A percentile compares a stretch with the other conserved stretches of the same genome.
Conservation (phyloP, 202 grass and related monocot genomes). For the Schoenoplectus triqueter region DNA sequence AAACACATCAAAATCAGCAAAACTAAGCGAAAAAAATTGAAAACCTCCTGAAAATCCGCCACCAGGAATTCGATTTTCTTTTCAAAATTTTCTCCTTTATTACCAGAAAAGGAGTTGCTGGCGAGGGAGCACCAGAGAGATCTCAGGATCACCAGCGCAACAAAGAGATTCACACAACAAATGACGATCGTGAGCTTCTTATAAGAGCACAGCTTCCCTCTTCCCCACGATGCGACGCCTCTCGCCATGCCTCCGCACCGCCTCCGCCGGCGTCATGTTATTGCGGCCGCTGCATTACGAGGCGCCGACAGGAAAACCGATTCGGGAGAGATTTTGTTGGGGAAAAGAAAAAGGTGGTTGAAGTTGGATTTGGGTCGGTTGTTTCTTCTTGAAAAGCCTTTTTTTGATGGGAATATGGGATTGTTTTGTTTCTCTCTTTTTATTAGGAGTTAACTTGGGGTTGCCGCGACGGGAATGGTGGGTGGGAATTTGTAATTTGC, state of each 20-base stretch:
- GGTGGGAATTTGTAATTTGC: not conserved
- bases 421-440: not conserved
- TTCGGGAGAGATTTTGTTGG: not conserved
- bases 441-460: constrained; percentile 13
- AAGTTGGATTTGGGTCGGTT: not conserved
- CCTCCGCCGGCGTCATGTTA: constrained; percentile 53
- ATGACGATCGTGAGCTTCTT: constrained; percentile 69
- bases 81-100: not conserved
- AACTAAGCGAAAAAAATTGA: too few species aligned
- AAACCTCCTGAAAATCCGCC: too few species aligned
- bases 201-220: constrained; percentile 62
- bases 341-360: not conserved
- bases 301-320: constrained; percentile 25
- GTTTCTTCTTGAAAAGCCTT: not conserved
- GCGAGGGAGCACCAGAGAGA: constrained; percentile 52
- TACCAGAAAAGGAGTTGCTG: constrained; percentile 37
- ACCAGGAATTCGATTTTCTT: not conserved
- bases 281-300: constrained; percentile 52
- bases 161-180: constrained; percentile 75
- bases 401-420: not conserved
- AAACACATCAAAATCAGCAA: not conserved
- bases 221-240: constrained; percentile 55
- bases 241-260: constrained; percentile 56
- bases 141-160: constrained; percentile 73
- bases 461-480: constrained; percentile 34